Conservation (phyloP, 768 basidiomycete species). For the Pluteus cervinus region DNA sequence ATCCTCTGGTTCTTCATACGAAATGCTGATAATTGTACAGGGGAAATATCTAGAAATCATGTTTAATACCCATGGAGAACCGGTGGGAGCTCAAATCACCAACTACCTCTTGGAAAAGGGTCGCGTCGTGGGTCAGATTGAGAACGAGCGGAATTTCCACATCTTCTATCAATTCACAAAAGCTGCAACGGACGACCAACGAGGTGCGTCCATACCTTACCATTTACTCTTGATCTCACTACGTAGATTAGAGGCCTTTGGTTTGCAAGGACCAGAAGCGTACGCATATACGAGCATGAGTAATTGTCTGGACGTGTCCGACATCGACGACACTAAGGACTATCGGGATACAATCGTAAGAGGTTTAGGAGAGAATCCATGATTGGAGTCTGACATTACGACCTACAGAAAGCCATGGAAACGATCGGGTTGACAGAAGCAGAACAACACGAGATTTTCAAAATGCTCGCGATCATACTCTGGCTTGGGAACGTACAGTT, state of each 20-base stretch:
- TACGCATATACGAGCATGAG: constrained; percentile 92
- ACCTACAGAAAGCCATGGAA: constrained; percentile 82
- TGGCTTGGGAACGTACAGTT: constrained; percentile 98
- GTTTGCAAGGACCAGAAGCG: constrained; percentile 91
- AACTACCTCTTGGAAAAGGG: constrained; percentile 98
- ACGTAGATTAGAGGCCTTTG: constrained; percentile 69
- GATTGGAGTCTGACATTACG: constrained; percentile 5
- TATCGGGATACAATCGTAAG: constrained; percentile 85
- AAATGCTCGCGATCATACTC: constrained; percentile 84
- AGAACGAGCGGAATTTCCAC: constrained; percentile 95
- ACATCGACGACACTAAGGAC: constrained; percentile 86
- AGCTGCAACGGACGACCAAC: constrained; percentile 82
- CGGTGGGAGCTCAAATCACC: constrained; percentile 96
- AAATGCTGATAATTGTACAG: constrained; percentile 34
- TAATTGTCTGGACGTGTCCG: constrained; percentile 86
- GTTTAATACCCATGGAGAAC: constrained; percentile 91
- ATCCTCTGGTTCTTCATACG: neutral
- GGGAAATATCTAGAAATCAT: constrained; percentile 99
- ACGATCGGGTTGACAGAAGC: constrained; percentile 79
- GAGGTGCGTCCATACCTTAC: constrained; percentile 47
- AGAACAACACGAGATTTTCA: constrained; percentile 91
- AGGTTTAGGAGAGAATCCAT: constrained; percentile 1
- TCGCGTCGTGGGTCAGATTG: constrained; percentile 92
- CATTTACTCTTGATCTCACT: constrained; percentile 8
- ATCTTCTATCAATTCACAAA: constrained; percentile 99